Evolutionary conservation across 768 basidiomycete species (phyloP), one percentile per base, ranked within the genome.

Genomic region (Pholiota molesta): DNA sequence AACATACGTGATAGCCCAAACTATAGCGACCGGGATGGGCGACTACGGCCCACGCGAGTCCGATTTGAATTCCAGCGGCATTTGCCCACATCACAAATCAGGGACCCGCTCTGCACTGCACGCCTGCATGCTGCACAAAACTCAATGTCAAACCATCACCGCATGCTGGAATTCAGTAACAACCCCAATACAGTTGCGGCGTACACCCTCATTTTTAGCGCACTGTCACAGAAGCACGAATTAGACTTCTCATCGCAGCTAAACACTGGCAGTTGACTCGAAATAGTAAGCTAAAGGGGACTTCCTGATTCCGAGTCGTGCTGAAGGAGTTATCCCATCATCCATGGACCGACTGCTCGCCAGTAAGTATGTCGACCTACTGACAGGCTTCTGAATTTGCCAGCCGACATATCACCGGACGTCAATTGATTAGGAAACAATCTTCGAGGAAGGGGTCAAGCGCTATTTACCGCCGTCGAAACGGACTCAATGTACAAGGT

Each of bases 331-430:
- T 21, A 35, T 26, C 31, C 33, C 53, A n/a, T n/a, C n/a, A n/a
- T n/a, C n/a, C n/a, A 35, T 55, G 52, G 52, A 29, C 53, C 26
- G 11, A 19, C 35, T 26, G 17, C 13, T 53, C 52, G 13, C 8
- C 23, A 26, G 16, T 35, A 39, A 10, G 37, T 5, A 23, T 33
- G n/a, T 26, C 52, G 29, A 7, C n/a, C n/a, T 55, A 11, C 19
- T 35, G 39, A 39, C 16, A 55, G 31, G 53, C 53, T 37, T 55
- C 53, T 55, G 26, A 26, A 26, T 26, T 4, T 26, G 33, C 53
- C 5, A n/a, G 53, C 39, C 53, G 53, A 55, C 39, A 35, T 55
- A 55, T 55, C 53, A 33, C 53, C 53, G n/a, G n/a, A n/a, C n/a
- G 53, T 26, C 47, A 26, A 49, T 49, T 49, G 47, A 33, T 55